Conservation (phyloP, 2,329 filamentous ascomycete species). For the Ophiosphaerella narmari region DNA sequence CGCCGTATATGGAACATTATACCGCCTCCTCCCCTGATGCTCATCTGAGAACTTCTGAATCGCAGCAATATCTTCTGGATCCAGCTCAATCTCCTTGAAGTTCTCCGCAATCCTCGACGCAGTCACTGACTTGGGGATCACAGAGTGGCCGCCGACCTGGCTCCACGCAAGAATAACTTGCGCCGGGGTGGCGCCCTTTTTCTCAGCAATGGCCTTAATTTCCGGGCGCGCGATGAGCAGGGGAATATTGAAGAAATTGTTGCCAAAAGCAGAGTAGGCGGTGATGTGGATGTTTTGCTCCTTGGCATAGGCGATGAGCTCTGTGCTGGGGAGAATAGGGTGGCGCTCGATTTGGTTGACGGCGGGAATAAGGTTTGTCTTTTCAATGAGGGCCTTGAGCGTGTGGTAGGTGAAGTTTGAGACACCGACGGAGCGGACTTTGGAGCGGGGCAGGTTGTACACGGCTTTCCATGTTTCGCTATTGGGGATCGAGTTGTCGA, state of each 20-base stretch:
- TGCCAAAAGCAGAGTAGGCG: constrained; percentile 50
- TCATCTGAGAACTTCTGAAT: constrained; percentile 58
- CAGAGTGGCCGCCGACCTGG: constrained; percentile 63
- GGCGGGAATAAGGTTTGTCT: constrained; percentile 38
- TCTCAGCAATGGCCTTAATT: constrained; percentile 68
- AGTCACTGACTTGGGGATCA: constrained; percentile 38
- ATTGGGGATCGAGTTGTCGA: constrained; percentile 35
- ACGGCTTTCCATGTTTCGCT: constrained; percentile 46
- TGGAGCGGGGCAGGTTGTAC: constrained; percentile 46
- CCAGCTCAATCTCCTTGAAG: constrained; percentile 35
- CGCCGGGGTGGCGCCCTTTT: constrained; percentile 68
- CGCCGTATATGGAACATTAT: constrained; percentile 47
- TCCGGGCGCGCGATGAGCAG: constrained; percentile 72
- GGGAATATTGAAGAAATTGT: constrained; percentile 51
- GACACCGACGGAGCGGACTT: constrained; percentile 36
- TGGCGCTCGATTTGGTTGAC: constrained; percentile 41
- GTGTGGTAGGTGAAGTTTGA: constrained; percentile 40
- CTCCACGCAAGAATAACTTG: constrained; percentile 87
- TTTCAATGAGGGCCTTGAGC: constrained; percentile 61
- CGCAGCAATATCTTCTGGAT: constrained; percentile 26
- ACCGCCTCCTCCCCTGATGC: constrained; percentile 29
- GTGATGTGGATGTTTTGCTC: constrained; percentile 41
- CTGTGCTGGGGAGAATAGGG: constrained; percentile 34
- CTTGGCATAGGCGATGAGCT: constrained; percentile 35
- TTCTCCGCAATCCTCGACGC: constrained; percentile 33